Conservation (phyloP, 768 basidiomycete species). For the Cyathus striatus region DNA sequence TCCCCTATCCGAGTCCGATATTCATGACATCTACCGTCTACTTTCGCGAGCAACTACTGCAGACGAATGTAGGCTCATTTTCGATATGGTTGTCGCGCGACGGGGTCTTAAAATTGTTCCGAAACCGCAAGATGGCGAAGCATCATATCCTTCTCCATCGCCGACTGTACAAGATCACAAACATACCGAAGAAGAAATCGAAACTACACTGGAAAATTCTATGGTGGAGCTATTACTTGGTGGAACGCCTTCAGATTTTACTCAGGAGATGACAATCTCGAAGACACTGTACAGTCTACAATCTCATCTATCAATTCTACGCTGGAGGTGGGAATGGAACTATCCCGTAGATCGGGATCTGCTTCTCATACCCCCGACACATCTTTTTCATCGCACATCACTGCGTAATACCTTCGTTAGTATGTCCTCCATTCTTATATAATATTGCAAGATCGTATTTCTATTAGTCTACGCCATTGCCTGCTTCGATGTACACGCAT, state of each 20-base stretch:
- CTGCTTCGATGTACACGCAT: too few species aligned
- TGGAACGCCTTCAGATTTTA: slow-evolving; percentile 5
- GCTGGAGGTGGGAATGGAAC: too few species aligned
- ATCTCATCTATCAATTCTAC: too few species aligned
- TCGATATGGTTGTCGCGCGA: slow-evolving; percentile 76
- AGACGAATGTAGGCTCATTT: slow-evolving; percentile 80
- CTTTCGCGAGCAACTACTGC: slow-evolving; percentile 65
- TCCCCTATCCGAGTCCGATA: slow-evolving; percentile 37
- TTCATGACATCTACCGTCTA: slow-evolving; percentile 63
- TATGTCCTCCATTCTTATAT: too few species aligned
- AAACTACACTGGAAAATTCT: slow-evolving; percentile 37
- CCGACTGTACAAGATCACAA: slow-evolving; percentile 7
- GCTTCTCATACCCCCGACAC: too few species aligned
- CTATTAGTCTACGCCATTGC: too few species aligned
- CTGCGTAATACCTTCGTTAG: too few species aligned
- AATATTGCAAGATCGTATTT: too few species aligned
- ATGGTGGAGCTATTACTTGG: slow-evolving; percentile 45
- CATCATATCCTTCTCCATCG: slow-evolving; percentile 29
- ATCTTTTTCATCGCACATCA: too few species aligned
- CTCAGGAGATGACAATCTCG: background rate
- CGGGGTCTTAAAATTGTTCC: slow-evolving; percentile 36
- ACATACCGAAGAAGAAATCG: slow-evolving; percentile 12
- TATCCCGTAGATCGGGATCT: too few species aligned
- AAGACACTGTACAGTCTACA: background rate
- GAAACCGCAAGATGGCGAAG: slow-evolving; percentile 22